Evolutionary conservation across 1,284 basidiomycete species (phyloP).

Genomic region (Apiotrichum mycotoxinovorans): DNA sequence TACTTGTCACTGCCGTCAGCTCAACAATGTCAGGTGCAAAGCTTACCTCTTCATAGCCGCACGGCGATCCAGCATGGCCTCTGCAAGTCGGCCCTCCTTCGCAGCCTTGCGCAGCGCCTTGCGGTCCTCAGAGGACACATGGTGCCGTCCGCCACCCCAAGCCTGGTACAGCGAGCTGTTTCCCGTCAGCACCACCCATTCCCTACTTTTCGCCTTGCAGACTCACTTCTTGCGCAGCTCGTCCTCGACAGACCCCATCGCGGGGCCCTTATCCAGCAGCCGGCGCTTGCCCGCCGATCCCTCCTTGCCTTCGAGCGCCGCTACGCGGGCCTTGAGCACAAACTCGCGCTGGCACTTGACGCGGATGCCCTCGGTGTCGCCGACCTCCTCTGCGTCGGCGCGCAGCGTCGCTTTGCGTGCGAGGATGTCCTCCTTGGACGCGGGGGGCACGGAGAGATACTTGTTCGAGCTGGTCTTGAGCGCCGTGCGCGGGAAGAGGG

Average conservation of each 20-base stretch:
- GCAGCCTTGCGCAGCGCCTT: slow-evolving; percentile 72
- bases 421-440: slow-evolving; percentile 13
- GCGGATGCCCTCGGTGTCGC: slow-evolving; percentile 75
- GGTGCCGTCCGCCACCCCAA: slow-evolving; percentile 75
- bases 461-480: slow-evolving; percentile 36
- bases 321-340: slow-evolving; percentile 69
- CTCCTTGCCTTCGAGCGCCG: slow-evolving; percentile 4
- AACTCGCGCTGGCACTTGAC: slow-evolving; percentile 88
- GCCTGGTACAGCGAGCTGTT: slow-evolving; percentile 62
- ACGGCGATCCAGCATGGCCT: slow-evolving; percentile 81
- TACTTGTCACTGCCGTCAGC: slow-evolving; percentile 37
- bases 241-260: slow-evolving; percentile 50
- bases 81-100: slow-evolving; percentile 81
- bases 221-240: slow-evolving; percentile 51
- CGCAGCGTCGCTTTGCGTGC: slow-evolving; percentile 60
- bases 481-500: slow-evolving; percentile 30
- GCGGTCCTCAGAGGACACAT: slow-evolving; percentile 58
- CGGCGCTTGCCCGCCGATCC: slow-evolving; percentile 50
- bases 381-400: slow-evolving; percentile 78
- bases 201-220: too few species aligned
- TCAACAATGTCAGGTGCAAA: background rate
- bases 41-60: slow-evolving; percentile 85
- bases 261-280: slow-evolving; percentile 56
- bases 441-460: slow-evolving; percentile 35
- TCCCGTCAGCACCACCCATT: slow-evolving; percentile 10